Percentiles rank a stretch among this genome's conserved stretches.
Conservation (phyloP, 345 rosid genomes). For the Theobroma cacao region DNA sequence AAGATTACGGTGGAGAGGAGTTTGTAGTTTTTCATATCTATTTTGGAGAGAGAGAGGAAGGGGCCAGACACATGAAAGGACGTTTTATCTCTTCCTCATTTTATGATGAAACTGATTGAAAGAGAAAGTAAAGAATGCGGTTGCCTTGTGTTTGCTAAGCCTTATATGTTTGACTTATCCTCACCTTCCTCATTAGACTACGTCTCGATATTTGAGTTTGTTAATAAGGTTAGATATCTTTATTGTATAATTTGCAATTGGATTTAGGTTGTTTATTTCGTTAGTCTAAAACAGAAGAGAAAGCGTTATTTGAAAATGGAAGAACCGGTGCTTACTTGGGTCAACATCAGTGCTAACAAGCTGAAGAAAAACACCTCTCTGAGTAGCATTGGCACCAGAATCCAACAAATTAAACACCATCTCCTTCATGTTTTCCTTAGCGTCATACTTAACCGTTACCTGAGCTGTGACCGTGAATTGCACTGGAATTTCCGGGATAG, state of each 20-base stretch:
- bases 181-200: not conserved
- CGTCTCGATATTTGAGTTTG: not conserved
- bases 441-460: conserved; percentile 30
- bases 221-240: not conserved
- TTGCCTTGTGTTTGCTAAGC: not conserved
- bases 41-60: not conserved
- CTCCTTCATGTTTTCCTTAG: conserved; percentile 48
- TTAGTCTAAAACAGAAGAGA: not conserved
- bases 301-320: not conserved
- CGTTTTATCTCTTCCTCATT: too few relatives aligned
- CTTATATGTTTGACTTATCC: not conserved
- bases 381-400: conserved; percentile 55
- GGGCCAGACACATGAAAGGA: not conserved
- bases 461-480: conserved; percentile 68
- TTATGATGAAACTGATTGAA: not conserved
- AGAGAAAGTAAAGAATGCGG: too few relatives aligned
- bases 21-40: not conserved
- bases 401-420: conserved; percentile 63
- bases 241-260: too few relatives aligned
- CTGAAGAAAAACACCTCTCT: conserved; percentile 74
- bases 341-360: conserved; percentile 74
- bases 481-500: conserved; percentile 28
- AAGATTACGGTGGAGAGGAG: not conserved
- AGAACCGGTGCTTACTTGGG: conserved; percentile 60
- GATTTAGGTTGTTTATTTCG: too few relatives aligned